These are phyloP conservation scores for Neurospora terricola DNA, from an alignment of 495 filamentous ascomycete genomes.

Conservation along the genomic window DNA sequence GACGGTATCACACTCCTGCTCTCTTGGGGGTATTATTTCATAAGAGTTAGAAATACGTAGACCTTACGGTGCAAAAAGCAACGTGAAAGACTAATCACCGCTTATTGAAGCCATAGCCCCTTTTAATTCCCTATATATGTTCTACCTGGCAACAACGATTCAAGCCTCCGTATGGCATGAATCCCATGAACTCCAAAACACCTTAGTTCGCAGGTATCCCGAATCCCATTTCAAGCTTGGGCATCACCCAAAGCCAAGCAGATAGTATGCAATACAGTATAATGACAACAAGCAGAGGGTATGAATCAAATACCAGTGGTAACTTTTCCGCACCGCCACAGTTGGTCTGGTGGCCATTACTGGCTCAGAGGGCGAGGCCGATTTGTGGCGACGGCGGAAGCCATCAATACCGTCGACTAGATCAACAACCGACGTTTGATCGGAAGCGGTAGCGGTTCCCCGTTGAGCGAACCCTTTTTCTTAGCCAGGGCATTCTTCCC, in stretches of 20 bases:
- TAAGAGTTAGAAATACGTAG: too few relatives aligned
- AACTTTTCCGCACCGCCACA: neutral
- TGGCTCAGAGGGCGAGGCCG: neutral
- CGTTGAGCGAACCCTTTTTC: conserved; percentile 15
- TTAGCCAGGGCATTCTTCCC: conserved; percentile 20
- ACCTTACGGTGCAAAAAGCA: too few relatives aligned
- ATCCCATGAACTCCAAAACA: neutral
- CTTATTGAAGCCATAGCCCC: neutral
- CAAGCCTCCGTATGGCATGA: neutral
- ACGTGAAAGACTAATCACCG: neutral
- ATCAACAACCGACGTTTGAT: conserved; percentile 29
- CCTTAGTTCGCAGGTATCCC: neutral
- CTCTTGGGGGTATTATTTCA: too few relatives aligned
- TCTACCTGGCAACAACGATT: neutral
- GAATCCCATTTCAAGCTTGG: neutral
- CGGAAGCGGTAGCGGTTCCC: conserved; percentile 16
- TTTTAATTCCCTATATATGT: neutral
- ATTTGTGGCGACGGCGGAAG: neutral
- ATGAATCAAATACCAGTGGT: neutral
- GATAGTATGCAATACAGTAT: neutral
- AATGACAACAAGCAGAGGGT: neutral
- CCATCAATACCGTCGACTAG: conserved; percentile 1
- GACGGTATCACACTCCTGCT: too few relatives aligned
- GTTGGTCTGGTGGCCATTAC: neutral
- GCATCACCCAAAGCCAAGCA: neutral